These are phyloP conservation scores for Colletotrichum plurivorum DNA, from an alignment of 2,329 filamentous ascomycete genomes.

Conservation along the genomic window DNA sequence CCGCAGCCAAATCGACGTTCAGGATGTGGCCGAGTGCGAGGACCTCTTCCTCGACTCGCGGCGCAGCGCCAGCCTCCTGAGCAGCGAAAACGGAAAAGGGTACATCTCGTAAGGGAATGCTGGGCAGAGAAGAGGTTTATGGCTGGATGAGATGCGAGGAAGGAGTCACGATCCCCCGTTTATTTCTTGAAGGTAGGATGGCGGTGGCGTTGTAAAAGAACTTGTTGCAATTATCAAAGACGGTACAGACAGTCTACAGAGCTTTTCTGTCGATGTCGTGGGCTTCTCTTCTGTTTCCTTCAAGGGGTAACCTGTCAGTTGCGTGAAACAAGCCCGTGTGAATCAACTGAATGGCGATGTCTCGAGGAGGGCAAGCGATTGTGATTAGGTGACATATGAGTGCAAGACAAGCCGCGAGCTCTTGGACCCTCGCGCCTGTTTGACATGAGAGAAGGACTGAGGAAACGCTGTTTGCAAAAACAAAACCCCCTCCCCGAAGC, in stretches of 20 bases:
- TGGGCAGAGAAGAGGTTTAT: slow-evolving; percentile 2
- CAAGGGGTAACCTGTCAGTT: slow-evolving; percentile 1
- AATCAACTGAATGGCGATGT: background rate
- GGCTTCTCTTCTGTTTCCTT: background rate
- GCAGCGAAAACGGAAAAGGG: slow-evolving; percentile 71
- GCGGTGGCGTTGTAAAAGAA: slow-evolving; percentile 40
- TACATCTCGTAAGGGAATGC: slow-evolving; percentile 71
- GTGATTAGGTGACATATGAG: slow-evolving; percentile 12
- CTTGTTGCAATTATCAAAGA: slow-evolving; percentile 38
- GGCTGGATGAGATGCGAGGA: slow-evolving; percentile 31
- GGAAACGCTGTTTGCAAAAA: slow-evolving; percentile 35
- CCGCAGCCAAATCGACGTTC: slow-evolving; percentile 80
- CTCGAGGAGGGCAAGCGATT: background rate
- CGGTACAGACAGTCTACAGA: slow-evolving; percentile 29
- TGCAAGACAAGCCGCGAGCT: slow-evolving; percentile 4
- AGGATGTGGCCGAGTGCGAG: slow-evolving; percentile 85
- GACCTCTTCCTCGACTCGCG: slow-evolving; percentile 87
- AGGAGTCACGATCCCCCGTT: slow-evolving; percentile 17
- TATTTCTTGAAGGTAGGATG: slow-evolving; percentile 28
- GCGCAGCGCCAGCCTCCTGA: slow-evolving; percentile 80
- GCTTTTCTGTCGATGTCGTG: slow-evolving; percentile 5
- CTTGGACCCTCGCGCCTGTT: background rate
- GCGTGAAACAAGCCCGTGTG: background rate
- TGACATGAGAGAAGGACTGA: background rate
- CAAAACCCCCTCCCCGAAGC: background rate